Percentiles rank a stretch among this genome's conserved stretches.
phyloP scores from a whole-genome alignment of 345 rosid species.

The Eucalyptus curtisii region DNA sequence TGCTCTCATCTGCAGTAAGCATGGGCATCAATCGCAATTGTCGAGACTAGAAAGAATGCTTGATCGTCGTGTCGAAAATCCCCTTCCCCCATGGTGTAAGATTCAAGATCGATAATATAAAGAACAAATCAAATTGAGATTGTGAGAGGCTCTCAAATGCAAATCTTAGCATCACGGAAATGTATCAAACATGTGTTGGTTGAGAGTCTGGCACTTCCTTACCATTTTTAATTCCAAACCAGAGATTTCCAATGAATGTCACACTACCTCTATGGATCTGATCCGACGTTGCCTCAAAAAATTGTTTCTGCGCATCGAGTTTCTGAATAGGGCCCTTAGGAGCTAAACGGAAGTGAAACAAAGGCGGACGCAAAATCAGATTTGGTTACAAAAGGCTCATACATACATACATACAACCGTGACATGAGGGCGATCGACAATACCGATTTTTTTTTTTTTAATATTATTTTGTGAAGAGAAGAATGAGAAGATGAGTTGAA shows the following conservation, averaged over 20 bases:
- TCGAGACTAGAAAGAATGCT: not conserved
- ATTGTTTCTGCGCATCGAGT: slow-evolving; percentile 62
- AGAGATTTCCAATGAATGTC: slow-evolving; percentile 63
- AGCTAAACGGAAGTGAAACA: slow-evolving; percentile 68
- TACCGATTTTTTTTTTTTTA: not conserved
- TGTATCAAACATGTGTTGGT: not conserved
- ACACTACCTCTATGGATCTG: slow-evolving; percentile 80
- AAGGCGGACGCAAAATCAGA: not conserved
- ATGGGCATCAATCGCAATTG: not conserved
- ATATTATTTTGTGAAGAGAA: not conserved
- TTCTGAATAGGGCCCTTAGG: slow-evolving; percentile 73
- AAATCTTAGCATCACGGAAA: not conserved
- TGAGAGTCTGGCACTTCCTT: slow-evolving; percentile 29
- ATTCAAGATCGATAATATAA: not conserved
- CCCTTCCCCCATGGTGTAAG: not conserved
- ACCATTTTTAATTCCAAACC: slow-evolving; percentile 66
- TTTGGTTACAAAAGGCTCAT: not conserved
- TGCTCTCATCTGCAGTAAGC: slow-evolving; percentile 47
- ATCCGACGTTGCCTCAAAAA: slow-evolving; percentile 86
- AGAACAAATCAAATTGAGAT: not conserved
- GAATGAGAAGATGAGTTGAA: not conserved
- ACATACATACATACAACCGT: not conserved
- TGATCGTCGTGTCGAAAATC: accelerated
- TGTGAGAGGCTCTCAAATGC: not conserved
- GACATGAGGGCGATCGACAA: not conserved